Base-by-base conservation (phyloP, 73 alveolate genomes). In the Blepharisma stoltei region DNA sequence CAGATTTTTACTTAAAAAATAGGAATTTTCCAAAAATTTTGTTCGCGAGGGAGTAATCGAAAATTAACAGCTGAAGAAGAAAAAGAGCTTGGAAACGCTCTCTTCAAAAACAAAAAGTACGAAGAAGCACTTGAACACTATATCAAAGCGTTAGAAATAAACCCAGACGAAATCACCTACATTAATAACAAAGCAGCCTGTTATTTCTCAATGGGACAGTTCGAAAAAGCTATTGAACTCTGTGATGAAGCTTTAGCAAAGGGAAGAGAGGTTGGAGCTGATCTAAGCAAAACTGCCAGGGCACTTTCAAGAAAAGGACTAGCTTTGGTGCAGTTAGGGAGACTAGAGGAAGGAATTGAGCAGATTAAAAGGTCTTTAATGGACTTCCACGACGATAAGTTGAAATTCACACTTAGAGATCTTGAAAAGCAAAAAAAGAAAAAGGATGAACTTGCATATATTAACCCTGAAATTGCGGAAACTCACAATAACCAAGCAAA, bases 381-480 rank as follows among this genome's bases (percentile, higher is more conserved):
- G 70, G 98, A 94, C 85, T 85, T 90, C 84, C 73, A 75, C 54
- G 98, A 91, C 67, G 54, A 47, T 54, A 67, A 88, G 20, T 85
- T 89, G 41, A 94, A 84, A 79, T 94, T 87, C 21, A 92, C 86
- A 27, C 78, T 88, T 54, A 89, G 83, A 81, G 88, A 93, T 70
- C 93, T 91, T 6, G 93, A 93, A 80, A 90, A 91, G 78, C 43
- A 54, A 38, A 91, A 95, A 83, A 83, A 91, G 75, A 88, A 88
- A 54, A 80, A 70, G 54, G 97, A 87, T 55, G 98, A 77, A 27
- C 76, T 37, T 50, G 88, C 90, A 7, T 93, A 91, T 73, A 80
- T 93, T 3, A 90, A 93, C 80, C 99, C 99, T 45, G 97, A 66
- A 44, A 78, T 65, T 60, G 97, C 96, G 37, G 99, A 95, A 84